Percentiles rank a stretch among this genome's conserved stretches.
Evolutionary conservation across 2,329 filamentous ascomycete species (phyloP).

Genomic region (Aspergillus brasiliensis): DNA sequence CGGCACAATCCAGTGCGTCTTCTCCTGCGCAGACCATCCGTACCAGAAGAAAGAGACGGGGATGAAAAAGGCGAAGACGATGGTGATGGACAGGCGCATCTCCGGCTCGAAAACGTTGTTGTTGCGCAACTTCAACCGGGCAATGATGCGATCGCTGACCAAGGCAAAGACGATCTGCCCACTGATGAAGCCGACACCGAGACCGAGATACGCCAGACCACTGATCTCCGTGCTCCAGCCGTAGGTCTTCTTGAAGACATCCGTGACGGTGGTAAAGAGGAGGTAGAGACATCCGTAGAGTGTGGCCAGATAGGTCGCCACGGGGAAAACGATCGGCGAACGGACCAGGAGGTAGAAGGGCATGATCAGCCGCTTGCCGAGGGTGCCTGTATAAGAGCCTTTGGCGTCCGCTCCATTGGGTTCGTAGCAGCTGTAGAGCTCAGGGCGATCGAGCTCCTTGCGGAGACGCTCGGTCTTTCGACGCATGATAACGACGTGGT

Average conservation of each 20-base stretch:
- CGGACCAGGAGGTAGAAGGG: conserved; percentile 8
- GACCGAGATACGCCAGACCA: conserved; percentile 48
- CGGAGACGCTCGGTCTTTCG: conserved; percentile 12
- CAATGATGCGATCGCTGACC: conserved; percentile 32
- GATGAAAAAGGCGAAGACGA: conserved; percentile 55
- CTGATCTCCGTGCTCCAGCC: conserved; percentile 10
- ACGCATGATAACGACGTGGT: conserved; percentile 15
- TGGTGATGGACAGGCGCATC: conserved; percentile 55
- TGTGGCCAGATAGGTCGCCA: conserved; percentile 11
- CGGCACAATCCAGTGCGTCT: conserved; percentile 59
- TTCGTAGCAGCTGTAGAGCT: conserved; percentile 21
- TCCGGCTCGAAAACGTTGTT: conserved; percentile 48
- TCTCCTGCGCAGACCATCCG: conserved; percentile 56
- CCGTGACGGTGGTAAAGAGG: conserved; percentile 17
- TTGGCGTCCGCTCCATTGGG: not conserved
- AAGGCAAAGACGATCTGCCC: conserved; percentile 39
- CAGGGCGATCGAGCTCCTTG: conserved; percentile 8
- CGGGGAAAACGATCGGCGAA: conserved; percentile 13
- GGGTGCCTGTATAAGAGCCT: not conserved
- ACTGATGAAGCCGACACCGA: conserved; percentile 45
- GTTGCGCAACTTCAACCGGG: conserved; percentile 31
- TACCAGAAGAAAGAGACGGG: conserved; percentile 60
- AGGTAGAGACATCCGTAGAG: conserved; percentile 17
- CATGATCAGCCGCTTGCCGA: not conserved
- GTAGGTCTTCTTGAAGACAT: conserved; percentile 13